These are phyloP conservation scores for Puccinellia tenuiflora DNA, from an alignment of 176 grass and related monocot genomes.

Conservation along the genomic window DNA sequence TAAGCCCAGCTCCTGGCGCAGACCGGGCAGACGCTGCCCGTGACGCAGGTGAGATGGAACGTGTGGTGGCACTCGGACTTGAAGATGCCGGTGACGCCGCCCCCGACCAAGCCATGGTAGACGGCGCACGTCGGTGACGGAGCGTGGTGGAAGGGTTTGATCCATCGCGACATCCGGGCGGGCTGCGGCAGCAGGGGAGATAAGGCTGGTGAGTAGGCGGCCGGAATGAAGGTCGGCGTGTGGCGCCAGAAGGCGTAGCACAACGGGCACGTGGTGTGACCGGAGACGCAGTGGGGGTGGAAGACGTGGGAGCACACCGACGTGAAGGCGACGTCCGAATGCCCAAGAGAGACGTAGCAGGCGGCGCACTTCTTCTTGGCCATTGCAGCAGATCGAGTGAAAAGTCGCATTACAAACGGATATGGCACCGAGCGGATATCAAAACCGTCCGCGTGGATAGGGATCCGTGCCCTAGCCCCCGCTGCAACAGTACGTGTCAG, in stretches of 20 bases:
- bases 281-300: background rate
- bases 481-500: too few species aligned
- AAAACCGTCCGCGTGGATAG: too few species aligned
- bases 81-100: slow-evolving; percentile 13
- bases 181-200: background rate
- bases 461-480: too few species aligned
- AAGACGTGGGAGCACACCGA: slow-evolving; percentile 3
- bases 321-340: background rate
- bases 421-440: too few species aligned
- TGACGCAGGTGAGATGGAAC: slow-evolving; percentile 43
- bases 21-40: slow-evolving; percentile 25
- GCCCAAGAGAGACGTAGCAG: background rate
- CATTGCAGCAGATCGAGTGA: background rate
- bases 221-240: background rate
- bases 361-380: background rate
- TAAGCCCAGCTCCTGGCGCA: slow-evolving; percentile 32
- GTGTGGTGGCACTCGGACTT: slow-evolving; percentile 35
- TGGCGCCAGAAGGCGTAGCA: background rate
- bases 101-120: slow-evolving; percentile 19
- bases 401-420: too few species aligned
- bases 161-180: background rate
- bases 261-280: background rate
- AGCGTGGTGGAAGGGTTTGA: background rate
- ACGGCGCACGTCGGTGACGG: background rate
- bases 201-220: too few species aligned